These are phyloP conservation scores for Neofusicoccum ribis DNA, from an alignment of 2,329 filamentous ascomycete species.

Conservation along the genomic window DNA sequence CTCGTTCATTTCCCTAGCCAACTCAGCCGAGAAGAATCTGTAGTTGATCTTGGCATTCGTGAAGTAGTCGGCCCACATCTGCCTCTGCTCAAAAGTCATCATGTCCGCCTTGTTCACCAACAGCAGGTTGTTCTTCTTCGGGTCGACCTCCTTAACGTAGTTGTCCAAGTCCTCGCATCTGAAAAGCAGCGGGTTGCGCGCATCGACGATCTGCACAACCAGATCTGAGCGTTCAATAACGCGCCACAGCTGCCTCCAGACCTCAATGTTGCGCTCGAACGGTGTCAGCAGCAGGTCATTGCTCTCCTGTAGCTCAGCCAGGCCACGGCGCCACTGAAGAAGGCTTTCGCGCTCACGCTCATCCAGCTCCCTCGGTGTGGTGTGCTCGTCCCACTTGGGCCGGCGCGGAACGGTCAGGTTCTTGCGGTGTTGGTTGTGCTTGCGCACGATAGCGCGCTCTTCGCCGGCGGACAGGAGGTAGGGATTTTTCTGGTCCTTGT, in stretches of 20 bases:
- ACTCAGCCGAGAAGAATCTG: constrained; percentile 91
- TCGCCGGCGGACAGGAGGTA: constrained; percentile 85
- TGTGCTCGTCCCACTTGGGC: constrained; percentile 83
- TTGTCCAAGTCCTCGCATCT: constrained; percentile 88
- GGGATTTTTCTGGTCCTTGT: constrained; percentile 92
- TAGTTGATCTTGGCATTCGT: constrained; percentile 79
- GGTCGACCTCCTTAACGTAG: constrained; percentile 91
- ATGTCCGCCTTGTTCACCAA: constrained; percentile 99
- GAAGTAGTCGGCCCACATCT: constrained; percentile 84
- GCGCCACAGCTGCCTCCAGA: constrained; percentile 97
- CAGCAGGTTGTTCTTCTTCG: constrained; percentile 84
- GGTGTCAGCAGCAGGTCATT: constrained; percentile 96
- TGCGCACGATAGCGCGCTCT: constrained; percentile 73
- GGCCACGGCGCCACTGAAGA: constrained; percentile 81
- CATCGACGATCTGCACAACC: constrained; percentile 97
- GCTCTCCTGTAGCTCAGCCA: constrained; percentile 91
- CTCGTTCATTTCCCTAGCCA: constrained; percentile 89
- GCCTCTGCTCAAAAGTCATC: constrained; percentile 86
- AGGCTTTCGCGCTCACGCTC: constrained; percentile 75
- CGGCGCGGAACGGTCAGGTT: constrained; percentile 85
- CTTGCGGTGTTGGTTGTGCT: constrained; percentile 77
- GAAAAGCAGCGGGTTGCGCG: constrained; percentile 90
- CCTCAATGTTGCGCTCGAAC: constrained; percentile 94
- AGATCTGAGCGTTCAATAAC: constrained; percentile 96
- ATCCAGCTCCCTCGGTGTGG: constrained; percentile 81